Evolutionary conservation across 2,329 filamentous ascomycete species (phyloP).

Genomic region (Rachicladosporium sp.): DNA sequence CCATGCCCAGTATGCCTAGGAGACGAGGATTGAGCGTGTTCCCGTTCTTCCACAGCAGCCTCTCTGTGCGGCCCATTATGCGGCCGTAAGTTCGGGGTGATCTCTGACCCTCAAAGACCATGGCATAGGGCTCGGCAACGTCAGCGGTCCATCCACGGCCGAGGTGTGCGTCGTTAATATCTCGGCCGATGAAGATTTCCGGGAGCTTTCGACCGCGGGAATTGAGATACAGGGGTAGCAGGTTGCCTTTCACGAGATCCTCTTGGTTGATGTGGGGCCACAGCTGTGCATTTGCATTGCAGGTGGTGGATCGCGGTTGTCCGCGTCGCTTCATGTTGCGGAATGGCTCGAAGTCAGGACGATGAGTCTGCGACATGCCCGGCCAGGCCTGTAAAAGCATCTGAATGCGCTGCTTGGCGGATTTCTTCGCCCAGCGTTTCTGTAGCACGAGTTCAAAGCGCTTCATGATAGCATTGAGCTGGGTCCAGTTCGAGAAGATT

Average conservation of each 20-base stretch:
- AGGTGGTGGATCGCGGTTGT: conserved; percentile 7
- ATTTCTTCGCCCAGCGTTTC: conserved; percentile 45
- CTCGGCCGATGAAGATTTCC: conserved; percentile 35
- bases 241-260: conserved; percentile 35
- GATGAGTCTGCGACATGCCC: conserved; percentile 37
- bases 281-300: conserved; percentile 26
- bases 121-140: conserved; percentile 3
- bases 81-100: conserved; percentile 19
- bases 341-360: conserved; percentile 37
- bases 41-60: too few species aligned
- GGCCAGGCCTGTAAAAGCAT: conserved; percentile 40
- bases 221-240: conserved; percentile 41
- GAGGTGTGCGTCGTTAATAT: conserved; percentile 26
- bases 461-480: conserved; percentile 32
- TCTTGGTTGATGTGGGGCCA: conserved; percentile 48
- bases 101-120: conserved; percentile 14
- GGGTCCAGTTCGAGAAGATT: conserved; percentile 27
- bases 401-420: conserved; percentile 31
- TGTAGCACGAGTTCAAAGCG: conserved; percentile 41
- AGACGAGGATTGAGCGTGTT: too few species aligned
- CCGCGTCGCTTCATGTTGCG: conserved; percentile 11
- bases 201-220: conserved; percentile 38
- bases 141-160: conserved; percentile 13
- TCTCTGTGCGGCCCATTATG: conserved; percentile 9
- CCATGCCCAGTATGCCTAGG: conserved; percentile 34